Evolutionary conservation across 371 early-diverging fungal genomes (phyloP), one percentile per base, ranked within the genome.

Genomic region (Coemansia sp.): DNA sequence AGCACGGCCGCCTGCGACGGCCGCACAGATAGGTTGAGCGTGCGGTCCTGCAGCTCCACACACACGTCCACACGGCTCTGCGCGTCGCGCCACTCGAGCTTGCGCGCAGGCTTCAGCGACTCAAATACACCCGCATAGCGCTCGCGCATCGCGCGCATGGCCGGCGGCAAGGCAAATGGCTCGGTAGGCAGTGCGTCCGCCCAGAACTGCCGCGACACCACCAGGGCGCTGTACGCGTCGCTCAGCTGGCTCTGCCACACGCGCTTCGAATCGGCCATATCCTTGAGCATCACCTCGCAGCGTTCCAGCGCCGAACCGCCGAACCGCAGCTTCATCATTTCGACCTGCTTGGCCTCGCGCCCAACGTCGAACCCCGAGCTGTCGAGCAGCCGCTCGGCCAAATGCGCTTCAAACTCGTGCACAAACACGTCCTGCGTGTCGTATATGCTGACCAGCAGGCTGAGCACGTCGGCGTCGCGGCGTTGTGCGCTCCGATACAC

Each of bases 281-380:
- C 88, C 48, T 84, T 84, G 12, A 88, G 65, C 88, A 88, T 88
- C 10, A 88, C 87, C 50, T 88, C 87, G 60, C 87, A 84, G 14
- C 74, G 62, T 18, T 80, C 77, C 37, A 88, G 60, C 48, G 77
- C 80, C 2, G 56, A 50, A 31, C 80, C 85, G n/a, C 87, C 87
- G 37, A 88, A 86, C 32, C 85, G 75, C 38, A 87, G 58, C 53
- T 86, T 87, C 66, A 88, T 75, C 67, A 85, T 63, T 58, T 87
- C 88, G 8, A 86, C 66, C 60, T 88, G 83, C 9, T 32, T 36
- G 61, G 85, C 77, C 78, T 87, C 87, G 11, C 78, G 72, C n/a
- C 70, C 77, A 5, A 77, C 66, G 24, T 81, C 65, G 55, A 80
- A 87, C 14, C 79, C 78, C 2, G 71, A 39, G 5, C 69, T 62